Base-by-base conservation (phyloP, 1,284 basidiomycete genomes). In the Agroathelia rolfsii region DNA sequence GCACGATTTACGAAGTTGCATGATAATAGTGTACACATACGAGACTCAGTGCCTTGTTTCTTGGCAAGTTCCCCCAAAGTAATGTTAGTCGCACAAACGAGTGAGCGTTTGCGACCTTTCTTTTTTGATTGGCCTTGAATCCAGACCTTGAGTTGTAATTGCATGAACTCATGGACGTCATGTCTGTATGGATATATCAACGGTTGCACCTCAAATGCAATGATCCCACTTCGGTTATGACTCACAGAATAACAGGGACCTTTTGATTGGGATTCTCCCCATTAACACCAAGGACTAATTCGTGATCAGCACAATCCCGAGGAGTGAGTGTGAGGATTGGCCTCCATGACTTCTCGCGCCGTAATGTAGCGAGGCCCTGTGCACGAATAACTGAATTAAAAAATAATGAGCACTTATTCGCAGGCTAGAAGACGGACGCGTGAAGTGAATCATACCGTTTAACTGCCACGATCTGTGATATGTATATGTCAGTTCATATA, bases 261-360 rank as follows among this genome's bases (percentile, higher is more conserved):
- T 71, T 76, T 30, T 72, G 53, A 45, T 81, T 80, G 1, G 74
- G 66, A 39, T 76, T 78, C 45, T 80, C 77, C 0, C 79, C 77
- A 34, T 82, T 76, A 14, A 58, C 59, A 0, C 78, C 79, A 3
- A 82, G 66, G 10, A 59, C 50, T 10, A 69, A 58, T 42, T 81
- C 78, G 39, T 71, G 63, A 2, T 39, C 39, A 12, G 64, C 59
- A 14, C 65, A 58, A 3, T 58, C 55, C 36, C 69, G 68, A n/a
- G 71, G 56, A 14, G 71, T 60, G 8, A 81, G 47, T 0, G 64
- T 61, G 25, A 82, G 56, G 28, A 80, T 69, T 2, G 78, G 76
- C 15, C 72, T 50, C 76, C 77, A 81, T n/a, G 59, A 55, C 37
- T 59, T 69, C 33, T 68, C 70, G 0, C 60, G 54, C 17, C 65